Conservation (phyloP, 441 rosid genomes). For the Erodium trifolium region DNA sequence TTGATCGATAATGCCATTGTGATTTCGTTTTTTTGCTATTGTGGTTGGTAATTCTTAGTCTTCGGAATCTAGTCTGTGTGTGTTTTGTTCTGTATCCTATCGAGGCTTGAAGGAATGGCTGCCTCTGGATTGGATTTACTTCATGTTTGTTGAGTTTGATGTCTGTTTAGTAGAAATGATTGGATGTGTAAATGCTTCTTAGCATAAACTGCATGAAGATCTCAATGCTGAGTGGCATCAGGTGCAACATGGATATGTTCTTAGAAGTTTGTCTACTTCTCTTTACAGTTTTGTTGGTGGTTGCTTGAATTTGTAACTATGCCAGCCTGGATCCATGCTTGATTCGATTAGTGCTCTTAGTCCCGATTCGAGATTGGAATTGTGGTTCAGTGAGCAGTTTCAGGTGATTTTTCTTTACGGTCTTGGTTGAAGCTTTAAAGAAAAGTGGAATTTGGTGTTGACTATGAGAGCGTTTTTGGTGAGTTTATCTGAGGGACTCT, state of each 20-base stretch:
- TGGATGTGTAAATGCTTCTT: not conserved
- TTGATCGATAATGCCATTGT: constrained; percentile 1
- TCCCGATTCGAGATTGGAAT: not conserved
- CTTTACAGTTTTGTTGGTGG: not conserved
- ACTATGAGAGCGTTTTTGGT: not conserved
- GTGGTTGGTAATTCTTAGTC: too few relatives aligned
- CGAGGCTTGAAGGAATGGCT: not conserved
- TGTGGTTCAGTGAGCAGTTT: not conserved
- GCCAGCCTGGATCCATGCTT: not conserved
- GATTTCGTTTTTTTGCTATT: not conserved
- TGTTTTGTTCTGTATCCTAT: not conserved
- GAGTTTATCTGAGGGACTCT: not conserved
- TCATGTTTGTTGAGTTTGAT: not conserved
- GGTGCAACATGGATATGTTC: not conserved
- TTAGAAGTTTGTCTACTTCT: not conserved
- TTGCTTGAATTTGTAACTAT: not conserved
- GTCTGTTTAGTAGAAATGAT: not conserved
- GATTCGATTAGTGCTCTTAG: not conserved
- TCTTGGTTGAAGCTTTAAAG: not conserved
- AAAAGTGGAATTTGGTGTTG: not conserved
- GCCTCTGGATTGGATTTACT: not conserved
- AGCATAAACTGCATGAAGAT: not conserved
- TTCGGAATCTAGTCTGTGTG: not conserved
- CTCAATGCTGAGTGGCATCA: not conserved
- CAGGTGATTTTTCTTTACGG: not conserved